phyloP scores from a whole-genome alignment of 371 early-diverging fungal genomes.

The Syncephalastrum racemosum region DNA sequence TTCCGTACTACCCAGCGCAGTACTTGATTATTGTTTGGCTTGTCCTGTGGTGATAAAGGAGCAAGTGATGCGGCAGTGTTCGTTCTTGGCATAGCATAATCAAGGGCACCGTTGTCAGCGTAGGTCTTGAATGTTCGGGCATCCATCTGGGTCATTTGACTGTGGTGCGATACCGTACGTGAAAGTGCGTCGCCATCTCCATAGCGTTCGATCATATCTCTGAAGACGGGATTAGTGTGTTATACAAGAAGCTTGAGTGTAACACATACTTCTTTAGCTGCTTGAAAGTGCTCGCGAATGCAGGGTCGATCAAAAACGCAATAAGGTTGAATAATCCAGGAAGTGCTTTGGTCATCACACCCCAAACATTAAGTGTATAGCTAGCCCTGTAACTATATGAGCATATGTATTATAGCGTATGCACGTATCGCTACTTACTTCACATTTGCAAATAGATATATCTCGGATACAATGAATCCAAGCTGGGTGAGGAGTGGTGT shows the following conservation, averaged over 20 bases:
- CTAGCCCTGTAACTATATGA: constrained; percentile 13
- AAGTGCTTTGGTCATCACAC: constrained; percentile 17
- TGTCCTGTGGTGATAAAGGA: constrained; percentile 5
- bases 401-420: background rate
- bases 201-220: constrained; percentile 16
- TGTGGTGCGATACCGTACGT: background rate
- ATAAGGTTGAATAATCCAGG: constrained; percentile 25
- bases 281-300: constrained; percentile 10
- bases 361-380: constrained; percentile 25
- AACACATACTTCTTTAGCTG: constrained; percentile 11
- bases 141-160: background rate
- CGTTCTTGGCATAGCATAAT: constrained; percentile 7
- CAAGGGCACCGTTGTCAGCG: constrained; percentile 15
- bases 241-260: background rate
- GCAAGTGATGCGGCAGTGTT: constrained; percentile 8
- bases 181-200: background rate
- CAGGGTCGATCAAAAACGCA: constrained; percentile 28
- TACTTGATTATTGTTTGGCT: background rate
- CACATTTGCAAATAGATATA: constrained; percentile 16
- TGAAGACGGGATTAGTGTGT: background rate
- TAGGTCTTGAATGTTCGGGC: constrained; percentile 11
- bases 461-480: constrained; percentile 28
- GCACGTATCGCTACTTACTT: constrained; percentile 5
- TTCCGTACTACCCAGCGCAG: too few species aligned
- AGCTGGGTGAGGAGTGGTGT: constrained; percentile 23